phyloP scores from a whole-genome alignment of 2,329 filamentous ascomycete genomes.

The Coleophoma crateriformis region DNA sequence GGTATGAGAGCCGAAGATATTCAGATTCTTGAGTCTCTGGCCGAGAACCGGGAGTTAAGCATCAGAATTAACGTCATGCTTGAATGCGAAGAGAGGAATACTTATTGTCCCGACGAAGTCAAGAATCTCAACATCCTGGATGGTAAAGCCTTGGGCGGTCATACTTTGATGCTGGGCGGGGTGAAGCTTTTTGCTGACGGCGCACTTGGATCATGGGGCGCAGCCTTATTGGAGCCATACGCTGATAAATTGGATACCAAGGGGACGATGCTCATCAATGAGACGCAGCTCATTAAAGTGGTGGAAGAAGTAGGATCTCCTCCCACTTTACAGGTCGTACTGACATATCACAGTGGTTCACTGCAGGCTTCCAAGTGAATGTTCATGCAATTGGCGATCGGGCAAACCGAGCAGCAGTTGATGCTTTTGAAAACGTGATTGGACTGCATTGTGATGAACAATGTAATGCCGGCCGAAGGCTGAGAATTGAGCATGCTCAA shows the following conservation, averaged over 20 bases:
- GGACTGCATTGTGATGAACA: slow-evolving; percentile 41
- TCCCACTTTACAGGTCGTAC: no score
- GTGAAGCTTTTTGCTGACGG: slow-evolving; percentile 70
- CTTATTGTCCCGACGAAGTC: slow-evolving; percentile 52
- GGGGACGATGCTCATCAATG: slow-evolving; percentile 62
- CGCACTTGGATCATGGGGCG: slow-evolving; percentile 66
- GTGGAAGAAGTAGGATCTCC: slow-evolving; percentile 29
- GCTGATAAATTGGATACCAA: slow-evolving; percentile 54
- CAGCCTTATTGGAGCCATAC: slow-evolving; percentile 67
- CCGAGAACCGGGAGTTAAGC: slow-evolving; percentile 46
- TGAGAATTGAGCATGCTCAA: slow-evolving; percentile 67
- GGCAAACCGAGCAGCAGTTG: slow-evolving; percentile 59
- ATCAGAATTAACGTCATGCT: slow-evolving; percentile 64
- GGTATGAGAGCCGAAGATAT: slow-evolving; percentile 52
- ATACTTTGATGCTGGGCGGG: slow-evolving; percentile 47
- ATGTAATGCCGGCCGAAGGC: slow-evolving; percentile 50
- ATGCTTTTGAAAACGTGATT: slow-evolving; percentile 55
- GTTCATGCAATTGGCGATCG: slow-evolving; percentile 69
- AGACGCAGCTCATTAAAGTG: slow-evolving; percentile 48
- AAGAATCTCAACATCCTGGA: slow-evolving; percentile 24
- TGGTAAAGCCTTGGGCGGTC: slow-evolving; percentile 10
- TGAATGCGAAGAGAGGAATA: slow-evolving; percentile 59
- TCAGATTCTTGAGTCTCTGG: slow-evolving; percentile 47
- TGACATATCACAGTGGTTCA: slow-evolving; percentile 43
- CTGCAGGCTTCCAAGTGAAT: slow-evolving; percentile 60